phyloP scores from a whole-genome alignment of 805 yeast species.

The Metschnikowia borealis region DNA sequence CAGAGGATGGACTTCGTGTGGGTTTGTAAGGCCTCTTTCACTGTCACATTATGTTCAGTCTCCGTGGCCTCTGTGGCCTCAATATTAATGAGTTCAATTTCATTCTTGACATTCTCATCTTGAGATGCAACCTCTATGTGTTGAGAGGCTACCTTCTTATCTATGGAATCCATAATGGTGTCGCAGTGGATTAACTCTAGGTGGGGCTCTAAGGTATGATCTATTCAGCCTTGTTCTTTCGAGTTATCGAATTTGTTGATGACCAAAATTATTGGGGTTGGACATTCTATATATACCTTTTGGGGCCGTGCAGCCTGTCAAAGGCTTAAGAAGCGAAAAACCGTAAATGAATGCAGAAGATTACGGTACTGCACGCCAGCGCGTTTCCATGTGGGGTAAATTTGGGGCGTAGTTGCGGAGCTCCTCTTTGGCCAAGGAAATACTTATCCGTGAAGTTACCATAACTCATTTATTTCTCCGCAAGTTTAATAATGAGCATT shows the following conservation, averaged over 20 bases:
- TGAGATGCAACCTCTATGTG: conserved; percentile 5
- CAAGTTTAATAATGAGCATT: not conserved
- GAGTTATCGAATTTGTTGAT: not conserved
- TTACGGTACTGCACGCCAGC: not conserved
- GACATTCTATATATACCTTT: not conserved
- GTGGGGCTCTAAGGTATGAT: not conserved
- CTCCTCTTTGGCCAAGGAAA: too few species aligned
- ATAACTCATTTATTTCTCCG: too few species aligned
- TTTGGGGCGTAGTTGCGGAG: not conserved
- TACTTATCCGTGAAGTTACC: too few species aligned
- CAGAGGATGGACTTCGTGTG: conserved; percentile 12
- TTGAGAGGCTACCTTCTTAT: not conserved
- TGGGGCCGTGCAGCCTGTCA: not conserved
- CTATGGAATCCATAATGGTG: not conserved
- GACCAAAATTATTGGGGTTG: not conserved
- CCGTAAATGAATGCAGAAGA: not conserved
- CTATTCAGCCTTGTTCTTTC: not conserved
- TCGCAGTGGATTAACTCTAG: not conserved
- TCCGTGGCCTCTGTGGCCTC: conserved; percentile 20
- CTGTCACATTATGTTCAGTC: conserved; percentile 19
- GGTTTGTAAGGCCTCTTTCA: conserved; percentile 10
- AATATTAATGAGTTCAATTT: conserved; percentile 3
- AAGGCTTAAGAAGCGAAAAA: not conserved
- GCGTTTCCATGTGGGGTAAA: conserved; percentile 1
- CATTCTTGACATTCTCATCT: not conserved